Evolutionary conservation across 73 alveolate species (phyloP).

Genomic region (Tetrahymena elliotti): DNA sequence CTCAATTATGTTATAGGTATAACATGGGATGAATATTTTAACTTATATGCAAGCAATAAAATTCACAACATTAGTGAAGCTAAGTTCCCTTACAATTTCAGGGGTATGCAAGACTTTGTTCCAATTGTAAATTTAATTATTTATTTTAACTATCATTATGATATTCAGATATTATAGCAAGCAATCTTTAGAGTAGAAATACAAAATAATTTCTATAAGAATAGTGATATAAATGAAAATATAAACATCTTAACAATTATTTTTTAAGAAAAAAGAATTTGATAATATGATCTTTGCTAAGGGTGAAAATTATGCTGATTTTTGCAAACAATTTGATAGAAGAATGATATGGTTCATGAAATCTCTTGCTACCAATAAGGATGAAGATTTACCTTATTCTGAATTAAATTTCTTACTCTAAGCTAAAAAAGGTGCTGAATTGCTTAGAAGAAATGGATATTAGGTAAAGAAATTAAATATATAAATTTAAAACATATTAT

Average conservation of each 20-base stretch:
- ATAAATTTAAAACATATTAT: too few species aligned
- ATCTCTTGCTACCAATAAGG: neutral
- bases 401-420: neutral
- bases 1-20: neutral
- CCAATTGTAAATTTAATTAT: neutral
- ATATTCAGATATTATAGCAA: neutral
- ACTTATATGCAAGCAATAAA: neutral
- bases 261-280: neutral
- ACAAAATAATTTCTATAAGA: neutral
- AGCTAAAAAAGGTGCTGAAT: neutral
- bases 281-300: neutral
- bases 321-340: neutral
- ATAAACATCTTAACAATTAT: neutral
- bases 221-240: neutral
- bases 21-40: neutral
- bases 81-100: neutral
- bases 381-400: neutral
- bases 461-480: neutral
- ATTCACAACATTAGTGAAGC: neutral
- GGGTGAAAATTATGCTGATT: neutral
- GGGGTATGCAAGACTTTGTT: neutral
- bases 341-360: neutral
- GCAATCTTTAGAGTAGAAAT: neutral
- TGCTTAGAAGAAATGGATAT: neutral
- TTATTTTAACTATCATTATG: neutral